Base-by-base conservation (phyloP, 2,329 filamentous ascomycete species). In the Neoscytalidium dimidiatum region DNA sequence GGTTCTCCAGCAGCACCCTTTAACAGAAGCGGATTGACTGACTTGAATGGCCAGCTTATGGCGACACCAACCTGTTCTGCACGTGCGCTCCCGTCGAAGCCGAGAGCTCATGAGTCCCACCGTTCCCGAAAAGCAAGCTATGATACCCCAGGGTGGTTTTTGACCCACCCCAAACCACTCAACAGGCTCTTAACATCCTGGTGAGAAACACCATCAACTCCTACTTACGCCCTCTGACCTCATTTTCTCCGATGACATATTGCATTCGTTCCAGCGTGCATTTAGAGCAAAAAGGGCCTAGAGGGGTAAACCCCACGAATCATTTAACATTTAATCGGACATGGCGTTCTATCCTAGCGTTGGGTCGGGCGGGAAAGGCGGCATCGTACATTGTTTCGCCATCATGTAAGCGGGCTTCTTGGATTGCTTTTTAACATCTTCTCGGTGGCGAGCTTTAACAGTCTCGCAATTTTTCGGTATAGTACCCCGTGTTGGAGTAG, bases 61-160 rank as follows among this genome's bases (percentile, higher is more conserved):
- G 94, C 66, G 94, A 97, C 75, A 86, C 90, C 73, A 96, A 97
- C 81, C 86, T 97, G 67, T 97, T 97, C 85, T 97, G 94, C 83
- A 96, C 92, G 9, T 97, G 94, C 77, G 90, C 92, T 43, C 92
- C 94, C 0, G 91, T 96, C 7, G 91, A 92, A 58, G 33, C 58
- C 6, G 70, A 69, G 26, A 26, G 28, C 9, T n/a, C 38, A 7
- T 33, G 26, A 26, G 33, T 29, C n/a, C n/a, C n/a, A n/a, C n/a
- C n/a, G n/a, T 46, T 28, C 38, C 38, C 9, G 31, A 13, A 41
- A 46, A 13, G 17, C 5, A 28, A 58, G 56, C 43, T 60, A 60
- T 46, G 56, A 60, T 60, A 60, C 56, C 56, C 56, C 52, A 41
- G 35, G 35, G 52, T 19, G 26, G n/a, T n/a, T 23, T 31, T 21